Evolutionary conservation across 352 stramenopile genomes (phyloP), one percentile per base, ranked within the genome.

Genomic region (Blastocystis sp.): DNA sequence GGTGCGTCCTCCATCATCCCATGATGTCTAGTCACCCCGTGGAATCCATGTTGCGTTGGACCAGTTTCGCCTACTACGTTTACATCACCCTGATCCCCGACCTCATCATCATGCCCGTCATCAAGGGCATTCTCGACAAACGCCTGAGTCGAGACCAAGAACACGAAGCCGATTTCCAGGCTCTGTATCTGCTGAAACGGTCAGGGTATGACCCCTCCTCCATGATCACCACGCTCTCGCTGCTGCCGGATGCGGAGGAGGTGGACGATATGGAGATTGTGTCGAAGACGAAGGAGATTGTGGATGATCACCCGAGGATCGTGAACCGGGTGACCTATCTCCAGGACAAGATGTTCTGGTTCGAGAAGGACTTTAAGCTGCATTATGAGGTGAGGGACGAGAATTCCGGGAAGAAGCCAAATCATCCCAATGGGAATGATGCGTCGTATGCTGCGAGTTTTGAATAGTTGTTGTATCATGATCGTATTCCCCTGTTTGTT

Each of bases 271-370:
- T 68, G 10, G 60, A 84, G 28, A n/a, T 84, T 66, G 45, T 84
- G n/a, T 68, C 74, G 17, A 84, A 84, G n/a, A 84, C 74, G n/a
- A 84, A 69, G 60, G 74, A 84, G 34, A 38, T 84, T 59, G 74
- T 84, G 21, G 48, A 84, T 34, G 57, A 84, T 84, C 74, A 84
- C 69, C 74, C 74, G 34, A 24, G 74, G 2, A 69, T 84, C 7
- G 52, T 28, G 3, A 84, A 84, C 19, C 74, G 74, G 9, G 57
- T 84, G 11, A 10, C 17, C 17, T 59, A 84, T 57, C 57, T 84
- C 17, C 48, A 84, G 74, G 66, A 64, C 45, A 43, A 43, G 40
- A 84, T 84, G 74, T 62, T 69, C 54, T 28, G n/a, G 19, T 84
- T 84, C 69, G 74, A 84, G 34, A 69, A 69, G 38, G 74, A 84